phyloP scores from a whole-genome alignment of 345 rosid species.

The Populus davidiana region DNA sequence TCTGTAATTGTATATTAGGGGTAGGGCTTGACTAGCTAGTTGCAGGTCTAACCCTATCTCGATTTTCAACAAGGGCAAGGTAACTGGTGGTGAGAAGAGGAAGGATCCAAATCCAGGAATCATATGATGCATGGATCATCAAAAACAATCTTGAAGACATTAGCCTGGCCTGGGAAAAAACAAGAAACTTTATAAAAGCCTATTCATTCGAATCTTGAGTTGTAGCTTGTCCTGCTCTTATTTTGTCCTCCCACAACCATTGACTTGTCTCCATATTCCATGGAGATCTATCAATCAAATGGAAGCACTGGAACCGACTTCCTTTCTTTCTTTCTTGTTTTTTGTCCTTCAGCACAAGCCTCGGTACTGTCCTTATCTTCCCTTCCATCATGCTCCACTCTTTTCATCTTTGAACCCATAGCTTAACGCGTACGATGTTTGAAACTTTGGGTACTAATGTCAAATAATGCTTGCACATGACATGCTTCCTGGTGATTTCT shows the following conservation, averaged over 20 bases:
- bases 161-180: background rate
- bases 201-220: background rate
- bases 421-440: background rate
- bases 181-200: constrained; percentile 4
- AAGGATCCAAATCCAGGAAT: constrained; percentile 1
- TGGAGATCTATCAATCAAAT: background rate
- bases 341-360: background rate
- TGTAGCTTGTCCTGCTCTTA: constrained; percentile 11
- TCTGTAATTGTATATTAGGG: too few relatives aligned
- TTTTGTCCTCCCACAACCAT: constrained; percentile 4
- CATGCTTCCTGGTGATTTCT: background rate
- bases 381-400: background rate
- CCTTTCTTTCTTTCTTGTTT: background rate
- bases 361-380: background rate
- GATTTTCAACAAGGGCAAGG: background rate
- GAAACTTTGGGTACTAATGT: background rate
- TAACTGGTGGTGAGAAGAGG: background rate
- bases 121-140: background rate
- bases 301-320: background rate
- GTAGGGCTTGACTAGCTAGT: too few relatives aligned
- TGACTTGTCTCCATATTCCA: background rate
- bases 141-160: background rate
- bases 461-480: background rate
- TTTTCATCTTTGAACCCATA: background rate
- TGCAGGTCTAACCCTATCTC: background rate